These are phyloP conservation scores for Zygosaccharomyces siamensis DNA, from an alignment of 805 yeast species.

Conservation along the genomic window DNA sequence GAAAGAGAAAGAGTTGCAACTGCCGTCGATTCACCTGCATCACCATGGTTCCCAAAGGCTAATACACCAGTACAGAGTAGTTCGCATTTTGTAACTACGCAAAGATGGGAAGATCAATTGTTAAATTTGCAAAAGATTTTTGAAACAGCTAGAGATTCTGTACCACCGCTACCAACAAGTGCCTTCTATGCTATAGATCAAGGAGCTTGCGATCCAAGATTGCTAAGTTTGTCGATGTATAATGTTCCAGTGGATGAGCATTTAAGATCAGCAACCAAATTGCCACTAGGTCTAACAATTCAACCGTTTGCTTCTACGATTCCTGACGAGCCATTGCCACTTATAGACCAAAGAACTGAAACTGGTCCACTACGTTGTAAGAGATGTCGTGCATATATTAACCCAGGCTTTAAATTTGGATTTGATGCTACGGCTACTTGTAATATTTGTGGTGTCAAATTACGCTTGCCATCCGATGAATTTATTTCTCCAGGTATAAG, in stretches of 20 bases:
- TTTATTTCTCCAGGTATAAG: slow-evolving; percentile 54
- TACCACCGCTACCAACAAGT: slow-evolving; percentile 80
- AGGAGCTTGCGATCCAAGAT: slow-evolving; percentile 77
- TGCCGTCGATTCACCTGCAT: background rate
- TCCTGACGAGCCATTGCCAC: slow-evolving; percentile 55
- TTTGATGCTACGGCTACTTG: slow-evolving; percentile 65
- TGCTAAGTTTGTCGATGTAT: slow-evolving; percentile 74
- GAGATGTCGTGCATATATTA: slow-evolving; percentile 86
- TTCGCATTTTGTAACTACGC: slow-evolving; percentile 31
- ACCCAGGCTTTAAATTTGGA: slow-evolving; percentile 69
- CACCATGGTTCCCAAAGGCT: slow-evolving; percentile 3
- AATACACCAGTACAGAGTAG: slow-evolving; percentile 13
- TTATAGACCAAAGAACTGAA: slow-evolving; percentile 38
- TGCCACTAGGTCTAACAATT: slow-evolving; percentile 77
- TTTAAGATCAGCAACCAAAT: slow-evolving; percentile 58
- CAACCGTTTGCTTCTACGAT: slow-evolving; percentile 75
- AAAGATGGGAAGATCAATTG: slow-evolving; percentile 35
- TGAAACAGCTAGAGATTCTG: slow-evolving; percentile 67
- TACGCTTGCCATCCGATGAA: slow-evolving; percentile 63
- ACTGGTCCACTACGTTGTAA: slow-evolving; percentile 81
- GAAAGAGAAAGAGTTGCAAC: slow-evolving; percentile 8
- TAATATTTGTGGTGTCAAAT: slow-evolving; percentile 80
- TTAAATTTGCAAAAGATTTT: slow-evolving; percentile 44
- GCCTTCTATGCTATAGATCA: slow-evolving; percentile 70
- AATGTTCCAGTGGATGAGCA: slow-evolving; percentile 72